Evolutionary conservation across 805 yeast genomes (phyloP), one percentile per base, ranked within the genome.

Genomic region (Hyphopichia homilentoma): DNA sequence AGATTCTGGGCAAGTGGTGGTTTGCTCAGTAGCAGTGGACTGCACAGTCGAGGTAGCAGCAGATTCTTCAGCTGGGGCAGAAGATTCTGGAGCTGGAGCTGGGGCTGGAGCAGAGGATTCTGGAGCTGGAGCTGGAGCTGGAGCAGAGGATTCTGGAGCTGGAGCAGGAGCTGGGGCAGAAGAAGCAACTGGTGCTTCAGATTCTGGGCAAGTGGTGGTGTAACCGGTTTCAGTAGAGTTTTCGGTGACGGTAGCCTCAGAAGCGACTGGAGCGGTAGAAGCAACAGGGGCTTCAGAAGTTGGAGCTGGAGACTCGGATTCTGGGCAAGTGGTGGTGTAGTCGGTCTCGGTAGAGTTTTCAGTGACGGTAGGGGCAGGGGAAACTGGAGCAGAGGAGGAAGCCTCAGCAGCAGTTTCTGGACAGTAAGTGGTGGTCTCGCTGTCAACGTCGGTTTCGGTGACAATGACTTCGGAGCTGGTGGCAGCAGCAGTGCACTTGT

Each of bases 251-350:
- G 33, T 32, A n/a, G n/a, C n/a, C n/a, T n/a, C n/a, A 12, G 32
- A 21, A 15, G 32, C 22, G 13, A 24, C 27, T 9, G 13, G 15
- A 21, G 29, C 11, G 13, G 27, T 24, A 24, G 27, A n/a, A n/a
- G n/a, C n/a, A 24, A 24, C 27, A 9, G 9, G n/a, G 13, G 27
- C 27, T 24, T 24, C 27, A 15, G 22, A 20, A 20, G 22, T 20
- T 20, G 22, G 22, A 20, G 22, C 22, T 11, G 21, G 12, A 26
- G 30, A 16, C 12, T 32, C 34, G 31, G 47, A 33, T 14, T 44
- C 28, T 30, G 61, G 55, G 37, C 54, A 48, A 35, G 43, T 48
- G 19, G 60, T 53, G 14, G 43, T 36, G 14, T 61, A 49, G 17
- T 37, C 36, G 4, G 34, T 39, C 13, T 52, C 61, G 29, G 37